phyloP scores from a whole-genome alignment of 2,329 filamentous ascomycete genomes.

The Colletotrichum sp. region DNA sequence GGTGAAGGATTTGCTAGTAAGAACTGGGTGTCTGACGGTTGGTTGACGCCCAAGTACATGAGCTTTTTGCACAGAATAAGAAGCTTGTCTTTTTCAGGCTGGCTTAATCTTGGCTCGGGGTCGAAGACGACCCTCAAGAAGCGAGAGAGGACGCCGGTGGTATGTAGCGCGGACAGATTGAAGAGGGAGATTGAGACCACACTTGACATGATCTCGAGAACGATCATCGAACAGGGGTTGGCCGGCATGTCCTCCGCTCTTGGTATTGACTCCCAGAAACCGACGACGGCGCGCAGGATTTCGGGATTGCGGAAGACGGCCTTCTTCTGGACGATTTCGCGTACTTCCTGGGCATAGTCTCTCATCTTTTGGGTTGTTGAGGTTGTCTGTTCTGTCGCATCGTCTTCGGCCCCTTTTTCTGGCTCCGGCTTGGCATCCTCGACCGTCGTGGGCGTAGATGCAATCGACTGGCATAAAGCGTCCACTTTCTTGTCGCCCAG shows the following conservation, averaged over 20 bases:
- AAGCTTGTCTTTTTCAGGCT: slow-evolving; percentile 63
- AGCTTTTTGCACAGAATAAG: slow-evolving; percentile 72
- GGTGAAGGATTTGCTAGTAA: slow-evolving; percentile 62
- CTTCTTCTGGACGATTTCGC: slow-evolving; percentile 54
- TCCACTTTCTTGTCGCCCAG: slow-evolving; percentile 79
- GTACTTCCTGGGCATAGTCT: slow-evolving; percentile 43
- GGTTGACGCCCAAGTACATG: slow-evolving; percentile 77
- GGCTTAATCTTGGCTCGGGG: slow-evolving; percentile 52
- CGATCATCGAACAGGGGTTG: slow-evolving; percentile 64
- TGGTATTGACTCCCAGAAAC: slow-evolving; percentile 69
- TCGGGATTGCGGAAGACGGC: slow-evolving; percentile 65
- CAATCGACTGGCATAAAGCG: slow-evolving; percentile 66
- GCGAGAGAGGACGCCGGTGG: slow-evolving; percentile 71
- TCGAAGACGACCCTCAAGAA: slow-evolving; percentile 69
- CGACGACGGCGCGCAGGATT: slow-evolving; percentile 65
- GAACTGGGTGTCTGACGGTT: slow-evolving; percentile 82
- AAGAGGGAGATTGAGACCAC: slow-evolving; percentile 67
- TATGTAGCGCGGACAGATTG: slow-evolving; percentile 75
- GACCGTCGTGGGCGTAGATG: slow-evolving; percentile 12
- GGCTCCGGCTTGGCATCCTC: slow-evolving; percentile 27
- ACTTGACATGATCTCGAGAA: slow-evolving; percentile 68
- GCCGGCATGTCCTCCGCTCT: slow-evolving; percentile 46
- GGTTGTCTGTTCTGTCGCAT: background rate
- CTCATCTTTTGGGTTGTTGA: background rate
- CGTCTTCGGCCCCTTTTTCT: slow-evolving; percentile 27